Evolutionary conservation across 441 rosid genomes (phyloP).

Genomic region (Arabidopsis lyrata): DNA sequence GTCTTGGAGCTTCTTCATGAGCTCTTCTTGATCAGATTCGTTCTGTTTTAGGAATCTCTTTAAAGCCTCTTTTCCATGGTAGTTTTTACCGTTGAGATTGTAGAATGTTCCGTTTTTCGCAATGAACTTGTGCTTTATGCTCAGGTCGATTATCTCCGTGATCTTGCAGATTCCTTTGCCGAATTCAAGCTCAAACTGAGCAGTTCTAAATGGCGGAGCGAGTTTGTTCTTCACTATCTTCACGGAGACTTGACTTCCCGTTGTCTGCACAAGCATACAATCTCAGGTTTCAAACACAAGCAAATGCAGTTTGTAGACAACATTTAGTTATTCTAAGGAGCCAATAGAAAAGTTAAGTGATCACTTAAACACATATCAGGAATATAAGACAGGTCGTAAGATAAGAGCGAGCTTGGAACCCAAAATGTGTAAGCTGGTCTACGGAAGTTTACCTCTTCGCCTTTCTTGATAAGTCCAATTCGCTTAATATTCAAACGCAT

Average conservation of each 20-base stretch:
- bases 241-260: constrained; percentile 77
- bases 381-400: constrained; percentile 9
- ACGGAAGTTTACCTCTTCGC: constrained; percentile 73
- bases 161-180: constrained; percentile 89
- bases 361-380: constrained; percentile 4
- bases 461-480: constrained; percentile 77
- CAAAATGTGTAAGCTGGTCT: neutral
- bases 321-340: neutral
- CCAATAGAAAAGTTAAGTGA: neutral
- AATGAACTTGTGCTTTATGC: constrained; percentile 70
- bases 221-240: constrained; percentile 97
- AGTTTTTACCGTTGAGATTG: constrained; percentile 53
- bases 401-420: constrained; percentile 19
- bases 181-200: constrained; percentile 85
- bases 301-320: constrained; percentile 11
- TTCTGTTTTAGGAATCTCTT: constrained; percentile 60
- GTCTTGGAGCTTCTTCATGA: constrained; percentile 65
- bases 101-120: constrained; percentile 57
- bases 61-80: constrained; percentile 79
- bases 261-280: constrained; percentile 51
- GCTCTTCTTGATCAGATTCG: constrained; percentile 61
- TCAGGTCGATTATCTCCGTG: constrained; percentile 77
- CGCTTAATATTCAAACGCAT: constrained; percentile 81
- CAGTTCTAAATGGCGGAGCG: constrained; percentile 91
- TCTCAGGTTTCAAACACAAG: constrained; percentile 22